Evolutionary conservation across 176 grass and related monocot species (phyloP), one percentile per base, ranked within the genome.

Genomic region (Thinopyrum elongatum): DNA sequence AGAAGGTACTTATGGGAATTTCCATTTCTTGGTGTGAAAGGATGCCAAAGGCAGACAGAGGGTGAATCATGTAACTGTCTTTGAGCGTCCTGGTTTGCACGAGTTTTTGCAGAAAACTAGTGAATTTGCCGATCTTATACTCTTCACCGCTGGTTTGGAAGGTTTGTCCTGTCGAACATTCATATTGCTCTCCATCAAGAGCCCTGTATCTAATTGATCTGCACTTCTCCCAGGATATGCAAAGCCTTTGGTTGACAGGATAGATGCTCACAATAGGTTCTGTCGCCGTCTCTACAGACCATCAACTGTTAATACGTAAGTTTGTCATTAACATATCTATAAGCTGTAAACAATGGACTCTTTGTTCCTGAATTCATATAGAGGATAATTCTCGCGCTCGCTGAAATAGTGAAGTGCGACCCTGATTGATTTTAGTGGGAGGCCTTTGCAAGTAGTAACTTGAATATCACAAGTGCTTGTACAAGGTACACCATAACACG

Each of bases 131-230:
- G 90, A 98, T 57, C 91, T 98, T 84, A 76, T 98, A 87, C 96
- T 98, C 51, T 98, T 98, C 83, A 98, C 96, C 13, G 96, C 96
- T 88, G 96, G 91, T 66, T 76, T 98, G 34, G 96, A 98, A 95
- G 96, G 96, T 98, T 61, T 80, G 57, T 55, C 55, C 3, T 53
- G 71, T 38, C 27, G 26, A 88, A 35, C 80, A 74, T 76, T 47
- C 64, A 16, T 38, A 19, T 44, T 58, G 26, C 42, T 80, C 8
- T 27, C 27, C 47, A 36, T 14, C 66, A 80, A 68, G 27, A 47
- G 16, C 16, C 10, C 30, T 39, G 80, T 49, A 74, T 33, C 6
- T 83, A 9, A 33, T 3, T 84, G 31, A 80, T 65, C 33, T 90
- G 38, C 80, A 57, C 78, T 82, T 75, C 42, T 36, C 35, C 10